Base-by-base conservation (phyloP, 805 yeast species). In the Candida golubevii region DNA sequence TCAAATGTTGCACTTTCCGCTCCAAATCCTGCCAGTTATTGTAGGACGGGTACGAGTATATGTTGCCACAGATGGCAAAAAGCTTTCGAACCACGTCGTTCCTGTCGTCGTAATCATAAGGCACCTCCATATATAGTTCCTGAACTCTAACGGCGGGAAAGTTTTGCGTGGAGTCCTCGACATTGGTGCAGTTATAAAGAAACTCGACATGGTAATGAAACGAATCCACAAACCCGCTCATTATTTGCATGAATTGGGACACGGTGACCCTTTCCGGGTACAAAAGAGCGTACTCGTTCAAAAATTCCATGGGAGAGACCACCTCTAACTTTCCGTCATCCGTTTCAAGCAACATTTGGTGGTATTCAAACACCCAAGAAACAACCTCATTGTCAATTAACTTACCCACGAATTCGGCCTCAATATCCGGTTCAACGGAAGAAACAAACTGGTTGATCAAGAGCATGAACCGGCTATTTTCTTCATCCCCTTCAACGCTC, bases 11-110 rank as follows among this genome's bases (percentile, higher is more conserved):
- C 4, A 65, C 40, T 14, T 62, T 59, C 37, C 33, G 30, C 8
- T 42, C 36, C 12, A 64, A 49, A 34, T 58, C 60, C 2, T 49
- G 55, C 34, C 36, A 33, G 44, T 55, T 59, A 38, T 56, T 56
- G 46, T 57, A 63, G 27, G 53, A 49, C n/a, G 59, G 52, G 63
- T 59, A 60, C 4, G 72, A 65, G 26, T 68, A 53, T 33, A 68
- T 48, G 42, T 61, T 60, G 6, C 74, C 74, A 33, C 64, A 58
- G 1, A 63, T 49, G 4, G 72, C 59, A 46, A 69, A 68, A 34
- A 67, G 51, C 35, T 54, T 57, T 28, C 72, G 50, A 35, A 35
- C 12, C 26, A 38, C 27, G 9, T 35, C 35, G 14, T 14, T 32
- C 26, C 26, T 31, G 26, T 43, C 36, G 12, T 34, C 36, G 26